Evolutionary conservation across 345 rosid genomes (phyloP), one percentile per base, ranked within the genome.

Genomic region (Eucalyptus melliodora): DNA sequence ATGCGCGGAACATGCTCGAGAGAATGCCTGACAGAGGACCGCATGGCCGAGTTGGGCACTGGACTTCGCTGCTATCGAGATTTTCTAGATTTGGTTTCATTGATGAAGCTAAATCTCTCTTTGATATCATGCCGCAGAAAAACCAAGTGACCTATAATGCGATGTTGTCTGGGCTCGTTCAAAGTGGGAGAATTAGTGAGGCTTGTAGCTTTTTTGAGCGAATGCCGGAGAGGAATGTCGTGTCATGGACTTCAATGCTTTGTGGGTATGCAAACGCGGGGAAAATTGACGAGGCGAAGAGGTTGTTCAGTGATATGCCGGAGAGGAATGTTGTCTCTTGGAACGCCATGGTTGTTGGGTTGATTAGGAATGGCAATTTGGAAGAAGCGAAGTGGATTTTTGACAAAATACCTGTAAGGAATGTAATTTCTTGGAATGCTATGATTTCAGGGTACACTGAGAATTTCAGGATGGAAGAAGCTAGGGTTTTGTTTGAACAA

Each of bases 291-390:
- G 96, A 93, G 88, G 96, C 96, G 0, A 86, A 86, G 14, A 90
- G 90, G 90, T 82, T 95, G 92, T 96, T 96, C 65, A 94, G 91
- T 86, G 95, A 91, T 89, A 95, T 95, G 95, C 95, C 95, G 17
- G 94, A 93, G 83, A 95, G 94, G 88, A 95, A 95, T 69, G 91
- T 93, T 31, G 95, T 96, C 88, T 93, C 96, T 1, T 96, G 97
- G 97, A 95, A 95, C 86, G 90, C 95, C 3, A 93, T 95, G 95
- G 50, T 95, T 37, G 91, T 87, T 77, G 95, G 96, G 72, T 86
- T 95, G 90, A 91, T 93, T 51, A 93, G 89, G 90, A 95, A 93
- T 91, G 94, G 93, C 13, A 89, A 91, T 12, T 86, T 95, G 90
- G 94, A 93, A 83, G 93, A 91, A 89, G 98, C 95, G 16, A 94